Conservation (phyloP, 1,284 basidiomycete genomes). For the Rhodotorula sp. region DNA sequence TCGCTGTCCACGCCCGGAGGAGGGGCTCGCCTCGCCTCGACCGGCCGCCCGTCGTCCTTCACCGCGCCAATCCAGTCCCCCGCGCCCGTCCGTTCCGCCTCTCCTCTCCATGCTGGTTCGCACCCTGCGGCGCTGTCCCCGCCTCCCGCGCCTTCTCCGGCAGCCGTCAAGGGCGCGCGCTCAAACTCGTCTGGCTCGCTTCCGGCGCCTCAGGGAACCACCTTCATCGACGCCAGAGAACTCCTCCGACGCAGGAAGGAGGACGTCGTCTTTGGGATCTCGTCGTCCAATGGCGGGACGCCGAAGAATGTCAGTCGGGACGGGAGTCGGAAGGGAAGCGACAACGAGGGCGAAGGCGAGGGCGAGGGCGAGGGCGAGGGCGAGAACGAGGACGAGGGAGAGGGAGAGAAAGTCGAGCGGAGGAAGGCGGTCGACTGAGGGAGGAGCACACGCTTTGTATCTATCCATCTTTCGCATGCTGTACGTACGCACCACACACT, state of each 20-base stretch:
- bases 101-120: too few relatives aligned
- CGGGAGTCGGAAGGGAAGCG: conserved; percentile 3
- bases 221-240: conserved; percentile 46
- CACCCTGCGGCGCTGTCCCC: conserved; percentile 8
- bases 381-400: not conserved
- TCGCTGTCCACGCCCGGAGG: too few relatives aligned
- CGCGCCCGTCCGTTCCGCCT: not conserved
- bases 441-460: too few relatives aligned
- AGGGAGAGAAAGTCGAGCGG: not conserved
- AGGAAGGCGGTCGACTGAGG: not conserved
- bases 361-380: not conserved
- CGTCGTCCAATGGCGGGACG: not conserved
- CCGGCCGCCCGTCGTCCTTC: too few relatives aligned
- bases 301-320: not conserved
- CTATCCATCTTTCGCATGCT: too few relatives aligned
- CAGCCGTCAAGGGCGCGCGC: conserved; percentile 11
- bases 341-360: not conserved
- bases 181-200: conserved; percentile 42
- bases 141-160: conserved; percentile 7
- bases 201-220: conserved; percentile 34
- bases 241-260: conserved; percentile 47
- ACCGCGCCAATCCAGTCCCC: too few relatives aligned
- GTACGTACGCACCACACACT: too few relatives aligned
- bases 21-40: not conserved
- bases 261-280: conserved; percentile 43